phyloP scores from a whole-genome alignment of 2,329 filamentous ascomycete genomes.

The Clonostachys chloroleuca region DNA sequence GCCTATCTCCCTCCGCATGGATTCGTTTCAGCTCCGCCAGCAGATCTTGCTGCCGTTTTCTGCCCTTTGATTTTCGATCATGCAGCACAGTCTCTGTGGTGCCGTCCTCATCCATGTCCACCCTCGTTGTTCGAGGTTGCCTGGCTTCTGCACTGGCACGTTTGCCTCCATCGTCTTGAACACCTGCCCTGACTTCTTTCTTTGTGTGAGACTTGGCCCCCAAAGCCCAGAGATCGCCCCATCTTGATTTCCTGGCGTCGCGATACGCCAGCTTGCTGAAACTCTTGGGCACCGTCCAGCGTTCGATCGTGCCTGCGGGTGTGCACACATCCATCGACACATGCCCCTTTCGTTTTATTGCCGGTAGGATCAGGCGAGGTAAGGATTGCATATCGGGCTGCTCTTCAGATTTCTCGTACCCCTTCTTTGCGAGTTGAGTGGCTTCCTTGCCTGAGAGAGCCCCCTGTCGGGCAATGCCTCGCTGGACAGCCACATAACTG shows the following conservation, averaged over 20 bases:
- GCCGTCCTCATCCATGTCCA: constrained; percentile 22
- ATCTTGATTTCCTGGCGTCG: constrained; percentile 83
- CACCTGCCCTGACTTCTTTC: constrained; percentile 57
- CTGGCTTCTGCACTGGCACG: constrained; percentile 22
- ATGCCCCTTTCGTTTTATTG: constrained; percentile 84
- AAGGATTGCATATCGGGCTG: constrained; percentile 60
- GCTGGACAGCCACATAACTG: constrained; percentile 82
- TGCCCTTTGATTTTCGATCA: constrained; percentile 14
- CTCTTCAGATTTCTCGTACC: constrained; percentile 54
- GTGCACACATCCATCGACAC: constrained; percentile 91
- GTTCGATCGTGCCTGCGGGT: constrained; percentile 76
- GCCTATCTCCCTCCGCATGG: constrained; percentile 21
- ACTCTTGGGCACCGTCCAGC: constrained; percentile 86
- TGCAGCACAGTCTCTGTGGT: constrained; percentile 26
- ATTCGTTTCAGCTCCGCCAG: constrained; percentile 31
- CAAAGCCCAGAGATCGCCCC: constrained; percentile 95
- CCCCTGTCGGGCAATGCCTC: constrained; percentile 48
- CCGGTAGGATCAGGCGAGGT: constrained; percentile 72
- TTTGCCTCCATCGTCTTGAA: constrained; percentile 22
- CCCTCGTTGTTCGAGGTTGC: constrained; percentile 23
- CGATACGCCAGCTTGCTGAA: constrained; percentile 81
- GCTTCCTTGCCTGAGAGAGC: constrained; percentile 46
- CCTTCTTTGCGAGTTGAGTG: constrained; percentile 64
- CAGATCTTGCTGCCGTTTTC: constrained; percentile 24
- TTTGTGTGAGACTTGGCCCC: constrained; percentile 81